Evolutionary conservation across 345 rosid species (phyloP).

Genomic region (Litchi chinensis): DNA sequence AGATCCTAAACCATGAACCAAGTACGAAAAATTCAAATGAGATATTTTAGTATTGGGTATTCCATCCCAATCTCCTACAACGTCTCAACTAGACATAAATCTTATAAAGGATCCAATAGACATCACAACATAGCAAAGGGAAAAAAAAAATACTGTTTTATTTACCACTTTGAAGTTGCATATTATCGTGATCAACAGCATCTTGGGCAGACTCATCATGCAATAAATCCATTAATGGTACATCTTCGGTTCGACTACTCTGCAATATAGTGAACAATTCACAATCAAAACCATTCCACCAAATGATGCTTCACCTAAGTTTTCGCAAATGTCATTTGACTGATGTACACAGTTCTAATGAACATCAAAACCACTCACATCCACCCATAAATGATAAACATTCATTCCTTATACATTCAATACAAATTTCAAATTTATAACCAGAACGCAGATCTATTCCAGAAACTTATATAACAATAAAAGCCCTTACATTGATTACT

Average conservation of each 20-base stretch:
- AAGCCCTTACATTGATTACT: background rate
- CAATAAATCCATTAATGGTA: constrained; percentile 14
- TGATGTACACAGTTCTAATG: background rate
- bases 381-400: background rate
- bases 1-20: constrained; percentile 36
- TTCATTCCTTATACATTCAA: background rate
- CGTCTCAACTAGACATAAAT: background rate
- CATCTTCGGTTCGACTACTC: constrained; percentile 39
- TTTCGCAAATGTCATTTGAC: background rate
- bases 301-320: background rate
- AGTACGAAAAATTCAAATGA: constrained; percentile 23
- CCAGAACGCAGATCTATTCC: background rate
- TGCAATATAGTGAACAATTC: constrained; percentile 27
- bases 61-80: background rate
- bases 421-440: background rate
- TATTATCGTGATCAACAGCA: constrained; percentile 28
- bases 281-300: constrained; percentile 14
- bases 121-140: background rate
- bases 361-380: background rate
- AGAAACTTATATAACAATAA: background rate
- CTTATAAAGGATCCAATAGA: background rate
- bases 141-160: constrained; percentile 5
- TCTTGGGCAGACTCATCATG: constrained; percentile 31
- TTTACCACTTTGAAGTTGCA: constrained; percentile 46
- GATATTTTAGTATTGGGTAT: background rate